Conservation (phyloP, 1,139 yeast species). For the Yamadazyma diospyri region DNA sequence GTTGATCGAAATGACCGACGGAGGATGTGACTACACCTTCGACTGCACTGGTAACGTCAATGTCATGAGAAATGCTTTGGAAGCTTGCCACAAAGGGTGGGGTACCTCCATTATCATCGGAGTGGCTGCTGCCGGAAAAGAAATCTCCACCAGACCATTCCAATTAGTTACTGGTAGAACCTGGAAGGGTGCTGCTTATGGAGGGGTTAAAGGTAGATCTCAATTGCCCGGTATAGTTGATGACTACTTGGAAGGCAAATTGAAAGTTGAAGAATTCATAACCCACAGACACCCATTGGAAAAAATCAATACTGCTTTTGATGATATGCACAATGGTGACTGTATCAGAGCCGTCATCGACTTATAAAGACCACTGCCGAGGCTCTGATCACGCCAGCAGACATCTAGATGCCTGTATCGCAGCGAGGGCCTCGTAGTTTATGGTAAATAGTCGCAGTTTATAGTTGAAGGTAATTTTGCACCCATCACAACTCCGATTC, state of each 20-base stretch:
- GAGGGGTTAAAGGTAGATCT: constrained; percentile 96
- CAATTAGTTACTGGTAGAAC: constrained; percentile 98
- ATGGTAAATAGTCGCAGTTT: no score
- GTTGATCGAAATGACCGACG: constrained; percentile 87
- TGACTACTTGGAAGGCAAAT: constrained; percentile 75
- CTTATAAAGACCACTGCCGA: constrained; percentile 22
- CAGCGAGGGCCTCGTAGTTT: background rate
- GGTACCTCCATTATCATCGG: constrained; percentile 93
- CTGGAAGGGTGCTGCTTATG: constrained; percentile 98
- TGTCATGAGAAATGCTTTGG: constrained; percentile 94
- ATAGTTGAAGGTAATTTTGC: no score
- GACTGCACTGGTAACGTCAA: constrained; percentile 96
- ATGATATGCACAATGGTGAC: constrained; percentile 90
- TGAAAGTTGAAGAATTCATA: constrained; percentile 92
- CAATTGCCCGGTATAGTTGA: constrained; percentile 91
- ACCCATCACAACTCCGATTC: constrained; percentile 4
- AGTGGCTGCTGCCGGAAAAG: constrained; percentile 98
- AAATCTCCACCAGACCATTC: constrained; percentile 95
- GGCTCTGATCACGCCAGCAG: constrained; percentile 1
- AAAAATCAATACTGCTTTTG: constrained; percentile 84
- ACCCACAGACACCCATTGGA: constrained; percentile 82
- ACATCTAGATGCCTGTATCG: background rate
- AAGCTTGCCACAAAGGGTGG: constrained; percentile 99
- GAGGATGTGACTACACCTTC: constrained; percentile 92
- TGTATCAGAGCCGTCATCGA: constrained; percentile 89